Evolutionary conservation across 768 basidiomycete genomes (phyloP).

Genomic region (Naganishia vaughanmartiniae): DNA sequence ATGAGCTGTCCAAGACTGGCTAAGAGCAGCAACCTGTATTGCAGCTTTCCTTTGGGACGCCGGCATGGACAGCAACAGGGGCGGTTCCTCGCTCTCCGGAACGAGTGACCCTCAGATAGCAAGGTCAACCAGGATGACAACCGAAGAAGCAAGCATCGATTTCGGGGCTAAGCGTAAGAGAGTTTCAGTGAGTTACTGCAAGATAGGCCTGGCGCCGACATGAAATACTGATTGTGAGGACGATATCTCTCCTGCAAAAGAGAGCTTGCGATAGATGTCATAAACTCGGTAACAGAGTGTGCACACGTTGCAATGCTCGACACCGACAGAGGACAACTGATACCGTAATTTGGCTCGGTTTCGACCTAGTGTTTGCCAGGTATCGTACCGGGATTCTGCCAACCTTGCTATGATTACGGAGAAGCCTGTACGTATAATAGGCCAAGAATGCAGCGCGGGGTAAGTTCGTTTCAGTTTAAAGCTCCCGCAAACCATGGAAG

Average conservation of each 20-base stretch:
- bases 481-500: not conserved
- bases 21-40: no score
- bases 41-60: no score
- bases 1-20: no score
- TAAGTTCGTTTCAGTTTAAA: not conserved
- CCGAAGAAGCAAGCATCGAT: conserved; percentile 5
- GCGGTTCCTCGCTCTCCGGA: not conserved
- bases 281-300: conserved; percentile 5
- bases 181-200: conserved; percentile 3
- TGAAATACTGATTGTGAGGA: not conserved
- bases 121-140: no score
- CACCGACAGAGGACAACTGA: not conserved
- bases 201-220: not conserved
- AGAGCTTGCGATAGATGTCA: conserved; percentile 22
- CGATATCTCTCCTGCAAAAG: not conserved
- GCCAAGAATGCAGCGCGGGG: conserved; percentile 9
- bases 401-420: conserved; percentile 17
- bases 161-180: conserved; percentile 15
- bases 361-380: conserved; percentile 5
- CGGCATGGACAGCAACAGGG: conserved; percentile 2
- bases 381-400: not conserved
- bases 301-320: not conserved
- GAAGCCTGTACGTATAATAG: conserved; percentile 18
- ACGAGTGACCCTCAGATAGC: not conserved
- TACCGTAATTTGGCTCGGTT: not conserved